Conservation (phyloP, 2,329 filamentous ascomycete genomes). For the Chrysoporthe austroafricana region DNA sequence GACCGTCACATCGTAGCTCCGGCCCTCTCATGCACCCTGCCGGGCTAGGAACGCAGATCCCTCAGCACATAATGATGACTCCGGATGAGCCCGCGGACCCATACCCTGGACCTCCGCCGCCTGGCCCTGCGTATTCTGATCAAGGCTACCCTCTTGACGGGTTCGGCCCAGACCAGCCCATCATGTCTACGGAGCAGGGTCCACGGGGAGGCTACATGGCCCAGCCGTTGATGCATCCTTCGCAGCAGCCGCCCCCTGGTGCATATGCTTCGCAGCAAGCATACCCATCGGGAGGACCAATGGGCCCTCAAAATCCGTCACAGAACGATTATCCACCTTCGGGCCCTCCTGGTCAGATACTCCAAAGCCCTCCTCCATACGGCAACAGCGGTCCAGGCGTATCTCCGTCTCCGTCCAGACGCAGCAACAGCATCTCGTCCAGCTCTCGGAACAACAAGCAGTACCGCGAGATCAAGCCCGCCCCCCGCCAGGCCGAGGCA, state of each 20-base stretch:
- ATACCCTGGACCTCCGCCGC: conserved; percentile 15
- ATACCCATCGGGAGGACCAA: conserved; percentile 16
- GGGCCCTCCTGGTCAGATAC: conserved; percentile 18
- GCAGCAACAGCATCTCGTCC: conserved; percentile 39
- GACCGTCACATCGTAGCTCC: conserved; percentile 24
- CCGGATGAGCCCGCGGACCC: conserved; percentile 10
- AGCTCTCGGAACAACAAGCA: conserved; percentile 38
- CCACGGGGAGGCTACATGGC: conserved; percentile 24
- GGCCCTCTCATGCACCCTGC: conserved; percentile 22
- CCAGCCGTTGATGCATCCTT: conserved; percentile 22
- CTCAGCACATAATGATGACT: conserved; percentile 20
- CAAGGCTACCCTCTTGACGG: conserved; percentile 25
- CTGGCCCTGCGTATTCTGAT: conserved; percentile 18
- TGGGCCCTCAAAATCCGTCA: conserved; percentile 11
- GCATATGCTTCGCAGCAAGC: conserved; percentile 19
- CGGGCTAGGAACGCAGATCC: conserved; percentile 11
- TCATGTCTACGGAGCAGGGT: conserved; percentile 28
- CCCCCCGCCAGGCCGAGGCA: conserved; percentile 54
- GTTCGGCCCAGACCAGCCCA: conserved; percentile 27
- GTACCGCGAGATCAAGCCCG: conserved; percentile 63
- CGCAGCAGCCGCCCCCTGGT: conserved; percentile 20
- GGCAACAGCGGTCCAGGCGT: conserved; percentile 31
- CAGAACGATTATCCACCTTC: conserved; percentile 14
- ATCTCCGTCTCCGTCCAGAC: conserved; percentile 35
- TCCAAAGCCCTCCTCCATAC: conserved; percentile 28